Base-by-base conservation (phyloP, 1,284 basidiomycete species). In the Apiotrichum domesticum region DNA sequence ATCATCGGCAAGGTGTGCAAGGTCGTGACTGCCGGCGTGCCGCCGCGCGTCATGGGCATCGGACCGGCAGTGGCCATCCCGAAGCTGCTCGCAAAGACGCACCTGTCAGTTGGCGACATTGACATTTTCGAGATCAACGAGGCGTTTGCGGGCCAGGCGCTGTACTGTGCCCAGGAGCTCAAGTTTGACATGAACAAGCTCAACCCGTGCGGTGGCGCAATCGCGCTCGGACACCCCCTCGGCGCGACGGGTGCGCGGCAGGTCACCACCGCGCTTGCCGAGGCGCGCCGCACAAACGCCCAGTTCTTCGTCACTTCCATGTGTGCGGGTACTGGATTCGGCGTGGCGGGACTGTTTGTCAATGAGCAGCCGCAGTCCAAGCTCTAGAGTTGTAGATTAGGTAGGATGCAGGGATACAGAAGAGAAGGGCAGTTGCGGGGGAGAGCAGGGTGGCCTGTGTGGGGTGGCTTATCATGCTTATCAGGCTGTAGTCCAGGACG, bases 41-140 rank as follows among this genome's bases (percentile, higher is more conserved):
- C 87, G 3, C 88, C 88, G 51, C 83, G 84, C 63, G 83, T 91
- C 70, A 92, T 92, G 89, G 90, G 90, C 71, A 83, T 93, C 67
- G 90, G 90, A 52, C 91, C 91, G 1, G 87, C 88, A 29, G 87
- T 83, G 70, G 90, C 90, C 42, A 92, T 95, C 66, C 90, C 90
- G 52, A 88, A 67, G 63, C 37, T 57, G 14, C 84, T 93, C 58
- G 76, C 83, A 67, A 83, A 84, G 70, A 80, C 82, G 1, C 87
- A 88, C 6, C 78, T 94, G 51, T 74, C 74, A 46, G 79, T 80
- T 61, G 79, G 82, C 54, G 91, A 94, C 64, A 79, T 94, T 63
- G 90, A 94, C 78, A 88, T 94, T 70, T 95, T 80, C 76, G 91
- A 95, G 66, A 77, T 78, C 66, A 94, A 94, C 72, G 90, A 94